These are phyloP conservation scores for Heliamphora exappendiculata DNA, from an alignment of 148 eudicot genomes.

Conservation along the genomic window DNA sequence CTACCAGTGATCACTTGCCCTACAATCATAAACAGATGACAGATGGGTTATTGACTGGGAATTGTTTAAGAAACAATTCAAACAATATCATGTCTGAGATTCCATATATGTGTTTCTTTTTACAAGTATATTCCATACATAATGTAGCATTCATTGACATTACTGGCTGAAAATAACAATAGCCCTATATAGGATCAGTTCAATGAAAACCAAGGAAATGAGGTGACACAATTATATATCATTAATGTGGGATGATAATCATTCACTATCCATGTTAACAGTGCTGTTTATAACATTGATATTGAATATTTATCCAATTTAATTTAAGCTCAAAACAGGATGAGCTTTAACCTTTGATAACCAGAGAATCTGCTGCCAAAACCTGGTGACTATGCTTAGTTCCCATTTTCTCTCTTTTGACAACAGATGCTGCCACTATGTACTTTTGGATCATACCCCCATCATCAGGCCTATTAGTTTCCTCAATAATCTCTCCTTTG, in stretches of 20 bases:
- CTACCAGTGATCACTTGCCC: constrained; percentile 97
- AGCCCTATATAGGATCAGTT: background rate
- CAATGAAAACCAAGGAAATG: background rate
- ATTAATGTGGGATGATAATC: background rate
- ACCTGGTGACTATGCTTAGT: background rate
- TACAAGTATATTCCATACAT: background rate
- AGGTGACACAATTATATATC: background rate
- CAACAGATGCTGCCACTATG: background rate
- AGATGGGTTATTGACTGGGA: background rate
- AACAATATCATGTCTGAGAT: background rate
- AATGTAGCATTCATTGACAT: background rate
- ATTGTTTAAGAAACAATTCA: background rate
- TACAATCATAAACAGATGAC: constrained; percentile 23
- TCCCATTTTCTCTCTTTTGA: background rate
- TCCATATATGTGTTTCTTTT: background rate
- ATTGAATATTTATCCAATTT: too few relatives aligned
- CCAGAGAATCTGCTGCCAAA: background rate
- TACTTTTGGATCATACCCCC: too few relatives aligned
- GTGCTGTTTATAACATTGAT: too few relatives aligned
- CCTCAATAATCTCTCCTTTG: too few relatives aligned
- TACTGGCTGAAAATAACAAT: background rate
- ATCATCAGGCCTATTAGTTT: too few relatives aligned
- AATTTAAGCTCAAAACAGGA: background rate
- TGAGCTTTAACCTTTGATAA: background rate
- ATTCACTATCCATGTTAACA: background rate